Conservation (phyloP, 2,329 filamentous ascomycete species). For the Aspergillus arachidicola region DNA sequence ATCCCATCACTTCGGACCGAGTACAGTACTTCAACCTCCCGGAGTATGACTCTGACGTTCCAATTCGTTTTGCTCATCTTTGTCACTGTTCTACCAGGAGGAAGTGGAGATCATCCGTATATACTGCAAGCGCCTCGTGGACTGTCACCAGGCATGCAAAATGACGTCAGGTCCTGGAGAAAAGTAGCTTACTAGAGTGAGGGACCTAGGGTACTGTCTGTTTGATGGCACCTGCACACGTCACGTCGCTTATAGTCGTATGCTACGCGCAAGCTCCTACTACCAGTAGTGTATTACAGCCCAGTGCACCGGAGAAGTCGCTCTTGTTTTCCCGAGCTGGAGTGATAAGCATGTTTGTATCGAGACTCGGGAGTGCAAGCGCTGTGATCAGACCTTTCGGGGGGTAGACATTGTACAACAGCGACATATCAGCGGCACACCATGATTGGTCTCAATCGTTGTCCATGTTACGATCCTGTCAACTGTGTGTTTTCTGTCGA, state of each 20-base stretch:
- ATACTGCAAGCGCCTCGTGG: background rate
- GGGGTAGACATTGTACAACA: conserved; percentile 1
- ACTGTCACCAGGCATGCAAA: background rate
- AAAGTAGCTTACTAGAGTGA: background rate
- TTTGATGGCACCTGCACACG: background rate
- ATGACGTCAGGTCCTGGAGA: background rate
- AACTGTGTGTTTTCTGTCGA: background rate
- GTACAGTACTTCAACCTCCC: background rate
- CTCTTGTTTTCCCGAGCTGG: background rate
- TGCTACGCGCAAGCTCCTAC: background rate
- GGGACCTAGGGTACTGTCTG: no score
- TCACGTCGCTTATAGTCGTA: background rate
- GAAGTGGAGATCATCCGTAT: background rate
- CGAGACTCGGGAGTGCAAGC: background rate
- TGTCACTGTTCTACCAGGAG: background rate
- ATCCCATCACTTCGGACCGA: background rate
- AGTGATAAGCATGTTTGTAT: background rate
- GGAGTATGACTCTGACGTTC: background rate
- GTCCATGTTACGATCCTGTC: background rate
- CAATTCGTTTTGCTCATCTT: background rate
- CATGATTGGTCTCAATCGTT: background rate
- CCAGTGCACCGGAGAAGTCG: no score
- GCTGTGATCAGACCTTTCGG: conserved; percentile 1
- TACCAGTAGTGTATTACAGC: background rate
- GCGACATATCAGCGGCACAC: background rate